Evolutionary conservation across 1,284 basidiomycete genomes (phyloP).

Genomic region (Trametes sp.): DNA sequence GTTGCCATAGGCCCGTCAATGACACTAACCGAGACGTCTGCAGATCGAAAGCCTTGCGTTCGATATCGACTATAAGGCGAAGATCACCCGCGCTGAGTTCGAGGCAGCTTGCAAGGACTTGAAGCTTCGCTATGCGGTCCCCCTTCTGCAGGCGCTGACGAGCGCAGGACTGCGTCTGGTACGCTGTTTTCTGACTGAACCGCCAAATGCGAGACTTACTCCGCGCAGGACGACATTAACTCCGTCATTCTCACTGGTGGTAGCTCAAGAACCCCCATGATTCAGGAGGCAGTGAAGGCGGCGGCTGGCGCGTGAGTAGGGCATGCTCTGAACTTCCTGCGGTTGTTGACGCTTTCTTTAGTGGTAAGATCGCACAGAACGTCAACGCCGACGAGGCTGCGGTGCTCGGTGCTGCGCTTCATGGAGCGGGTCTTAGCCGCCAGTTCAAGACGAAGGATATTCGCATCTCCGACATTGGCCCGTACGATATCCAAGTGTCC

Average conservation of each 20-base stretch:
- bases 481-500: conserved; percentile 79
- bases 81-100: conserved; percentile 79
- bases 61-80: conserved; percentile 90
- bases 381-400: conserved; percentile 98
- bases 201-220: background rate
- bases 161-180: conserved; percentile 76
- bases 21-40: conserved; percentile 13
- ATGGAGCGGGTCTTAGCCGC: conserved; percentile 88
- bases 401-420: conserved; percentile 93
- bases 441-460: conserved; percentile 98
- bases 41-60: conserved; percentile 89
- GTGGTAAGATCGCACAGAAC: conserved; percentile 87
- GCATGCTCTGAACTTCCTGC: background rate
- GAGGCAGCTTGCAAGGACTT: conserved; percentile 77
- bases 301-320: conserved; percentile 77
- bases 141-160: conserved; percentile 80
- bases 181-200: background rate
- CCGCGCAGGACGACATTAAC: conserved; percentile 70
- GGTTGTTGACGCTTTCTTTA: conserved; percentile 37
- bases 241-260: conserved; percentile 95
- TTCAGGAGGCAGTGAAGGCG: conserved; percentile 82
- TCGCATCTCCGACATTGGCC: conserved; percentile 78
- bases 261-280: conserved; percentile 89
- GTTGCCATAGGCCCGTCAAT: conserved; percentile 10
- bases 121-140: conserved; percentile 68